A percentile compares a stretch with the other conserved stretches of the same genome.
These are phyloP conservation scores for Aspergillus neotritici DNA, from an alignment of 2,329 filamentous ascomycete genomes.

Conservation along the genomic window DNA sequence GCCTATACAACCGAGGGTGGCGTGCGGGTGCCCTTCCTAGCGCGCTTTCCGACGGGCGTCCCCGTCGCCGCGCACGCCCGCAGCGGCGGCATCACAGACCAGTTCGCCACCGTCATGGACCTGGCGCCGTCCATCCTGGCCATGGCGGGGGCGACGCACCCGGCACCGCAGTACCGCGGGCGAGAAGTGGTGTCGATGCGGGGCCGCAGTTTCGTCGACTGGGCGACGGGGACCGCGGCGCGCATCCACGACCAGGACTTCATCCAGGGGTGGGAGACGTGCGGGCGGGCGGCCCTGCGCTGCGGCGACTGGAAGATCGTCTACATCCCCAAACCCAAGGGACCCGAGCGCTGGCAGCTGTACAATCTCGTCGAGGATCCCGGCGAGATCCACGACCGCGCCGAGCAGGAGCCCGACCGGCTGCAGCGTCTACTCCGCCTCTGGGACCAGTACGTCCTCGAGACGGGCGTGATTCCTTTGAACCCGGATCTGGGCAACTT, in stretches of 20 bases:
- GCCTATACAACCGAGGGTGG: constrained; percentile 48
- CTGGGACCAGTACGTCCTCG: constrained; percentile 55
- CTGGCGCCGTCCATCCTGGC: constrained; percentile 44
- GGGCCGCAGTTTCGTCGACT: constrained; percentile 44
- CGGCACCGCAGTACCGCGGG: constrained; percentile 48
- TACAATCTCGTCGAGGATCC: constrained; percentile 51
- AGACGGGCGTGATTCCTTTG: constrained; percentile 56
- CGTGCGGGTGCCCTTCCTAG: constrained; percentile 50
- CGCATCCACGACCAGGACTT: constrained; percentile 49
- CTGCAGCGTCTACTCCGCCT: constrained; percentile 47
- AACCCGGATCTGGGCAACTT: constrained; percentile 55
- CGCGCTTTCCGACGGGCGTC: constrained; percentile 35
- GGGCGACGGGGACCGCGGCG: constrained; percentile 29
- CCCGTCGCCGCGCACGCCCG: constrained; percentile 18
- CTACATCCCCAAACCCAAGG: constrained; percentile 53
- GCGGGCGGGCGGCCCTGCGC: constrained; percentile 50
- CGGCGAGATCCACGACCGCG: constrained; percentile 47
- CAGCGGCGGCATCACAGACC: constrained; percentile 41
- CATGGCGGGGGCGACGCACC: constrained; percentile 44
- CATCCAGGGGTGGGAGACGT: constrained; percentile 54
- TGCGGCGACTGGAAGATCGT: constrained; percentile 55
- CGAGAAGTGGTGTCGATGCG: constrained; percentile 49
- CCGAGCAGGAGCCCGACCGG: constrained; percentile 38
- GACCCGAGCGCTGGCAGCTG: constrained; percentile 53
- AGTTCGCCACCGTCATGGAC: constrained; percentile 52